Evolutionary conservation across 2,329 filamentous ascomycete genomes (phyloP), one percentile per base, ranked within the genome.

Genomic region (Beauveria australis): DNA sequence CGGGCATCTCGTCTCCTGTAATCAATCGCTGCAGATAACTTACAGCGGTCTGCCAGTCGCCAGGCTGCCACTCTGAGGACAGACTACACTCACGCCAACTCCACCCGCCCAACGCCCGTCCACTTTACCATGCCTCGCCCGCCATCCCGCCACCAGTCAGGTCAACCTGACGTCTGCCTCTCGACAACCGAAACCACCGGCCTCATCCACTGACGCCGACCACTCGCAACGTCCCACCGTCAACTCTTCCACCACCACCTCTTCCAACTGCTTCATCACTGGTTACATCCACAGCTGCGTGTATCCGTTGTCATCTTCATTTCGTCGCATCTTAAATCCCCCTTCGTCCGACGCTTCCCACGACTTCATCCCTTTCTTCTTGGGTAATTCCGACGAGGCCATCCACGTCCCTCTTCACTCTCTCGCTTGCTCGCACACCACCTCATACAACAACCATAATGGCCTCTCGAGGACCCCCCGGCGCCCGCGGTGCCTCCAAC

Each of bases 391-490:
- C 44, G 37, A 48, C 56, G 24, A 51, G 43, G 37, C 54, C 56
- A 43, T 49, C 41, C 7, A 12, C 46, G 44, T 58, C 44, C 60
- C 59, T 62, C 62, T 33, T 33, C 63, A 65, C 60, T 63, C 63
- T 64, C 65, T 67, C 63, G 62, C 67, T 18, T 24, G 14, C 57
- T 44, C 55, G 22, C 46, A 67, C 61, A 47, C 51, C 66, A 67
- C 66, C 55, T 12, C 49, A n/a, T 66, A 65, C 66, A 65, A 67
- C 73, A 81, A 63, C 66, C 73, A 81, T 70, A 74, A 97, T 97
- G 93, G 89, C 92, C 78, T 84, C 89, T 75, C 87, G 92, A 86
- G 86, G 86, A 79, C 87, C 77, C 69, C 79, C 81, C 67, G 78
- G 81, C 70, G 82, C 81, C 70, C 78, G 81, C 68, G 82, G 83